Evolutionary conservation across 768 basidiomycete species (phyloP), one percentile per base, ranked within the genome.

Genomic region (Clitopilus hobsonii): DNA sequence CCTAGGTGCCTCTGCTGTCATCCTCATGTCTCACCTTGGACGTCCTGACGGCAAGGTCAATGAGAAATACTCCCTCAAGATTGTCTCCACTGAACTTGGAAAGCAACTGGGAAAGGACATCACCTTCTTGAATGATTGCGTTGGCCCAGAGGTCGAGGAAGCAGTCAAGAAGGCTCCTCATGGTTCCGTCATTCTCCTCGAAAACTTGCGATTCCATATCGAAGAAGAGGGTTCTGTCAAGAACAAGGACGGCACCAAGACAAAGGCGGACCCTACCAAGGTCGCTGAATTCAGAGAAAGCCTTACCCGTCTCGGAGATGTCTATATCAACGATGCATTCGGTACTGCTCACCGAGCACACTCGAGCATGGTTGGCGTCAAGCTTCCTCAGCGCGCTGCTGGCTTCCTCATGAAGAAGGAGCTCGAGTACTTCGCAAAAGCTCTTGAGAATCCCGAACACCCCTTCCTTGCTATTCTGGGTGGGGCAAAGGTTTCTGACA

Each of bases 371-470:
- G 96, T 99, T 61, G 96, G 96, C 63, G 81, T 99, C 63, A 85
- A 96, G 68, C 81, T 98, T 16, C 86, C 88, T 6, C 89, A 96
- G 71, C 82, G 94, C 61, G 96, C 96, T 1, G 86, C 96, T 27
- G 96, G 96, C 23, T 94, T 97, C 79, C 82, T 99, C 58, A 89
- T 99, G 79, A 97, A 95, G 77, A 98, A 98, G 74, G 96, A 99
- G 71, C 85, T 99, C 62, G 95, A 98, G 64, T 99, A 87, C 79
- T 98, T 99, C 71, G 93, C 96, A 48, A 99, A 98, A 74, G 96
- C 93, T 53, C 82, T 99, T 26, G 96, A 99, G 69, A 85, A 79
- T 61, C 96, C 96, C 18, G 94, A 96, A 64, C 77, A 90, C 38
- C 96, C 96, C 13, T 99, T 99, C 88, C 82, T 99, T 52, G 96